Percentiles rank a stretch among this genome's conserved stretches.
These are phyloP conservation scores for Mallotus repandus DNA, from an alignment of 441 rosid species.

Conservation along the genomic window DNA sequence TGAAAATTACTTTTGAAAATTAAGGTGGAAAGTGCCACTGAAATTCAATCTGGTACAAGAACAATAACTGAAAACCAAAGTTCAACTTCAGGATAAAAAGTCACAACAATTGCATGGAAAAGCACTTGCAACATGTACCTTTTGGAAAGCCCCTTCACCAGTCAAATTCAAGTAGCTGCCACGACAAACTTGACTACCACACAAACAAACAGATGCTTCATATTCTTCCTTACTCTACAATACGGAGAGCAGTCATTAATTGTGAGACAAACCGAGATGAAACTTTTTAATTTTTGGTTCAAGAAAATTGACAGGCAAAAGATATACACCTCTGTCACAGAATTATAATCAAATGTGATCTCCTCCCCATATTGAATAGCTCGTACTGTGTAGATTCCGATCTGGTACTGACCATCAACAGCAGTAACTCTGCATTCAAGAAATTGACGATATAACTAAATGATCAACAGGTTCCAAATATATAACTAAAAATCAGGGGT, in stretches of 20 bases:
- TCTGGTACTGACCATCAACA: constrained; percentile 97
- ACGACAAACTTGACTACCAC: constrained; percentile 99
- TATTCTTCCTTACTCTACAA: constrained; percentile 98
- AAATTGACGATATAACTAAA: constrained; percentile 19
- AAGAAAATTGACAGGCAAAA: constrained; percentile 26
- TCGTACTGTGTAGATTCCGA: constrained; percentile 88
- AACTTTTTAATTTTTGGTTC: neutral
- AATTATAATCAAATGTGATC: constrained; percentile 97
- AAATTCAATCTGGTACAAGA: neutral
- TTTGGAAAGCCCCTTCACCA: constrained; percentile 98
- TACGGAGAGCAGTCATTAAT: constrained; percentile 30
- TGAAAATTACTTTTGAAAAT: constrained; percentile 12
- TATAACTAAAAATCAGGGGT: neutral
- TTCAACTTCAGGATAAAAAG: no score
- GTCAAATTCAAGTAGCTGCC: constrained; percentile 99
- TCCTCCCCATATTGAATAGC: constrained; percentile 89
- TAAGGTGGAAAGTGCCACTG: constrained; percentile 4
- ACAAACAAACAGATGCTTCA: constrained; percentile 98
- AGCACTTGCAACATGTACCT: constrained; percentile 43
- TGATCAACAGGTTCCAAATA: constrained; percentile 9
- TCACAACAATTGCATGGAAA: no score
- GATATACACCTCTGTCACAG: constrained; percentile 90
- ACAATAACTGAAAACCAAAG: neutral
- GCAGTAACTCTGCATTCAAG: constrained; percentile 86
- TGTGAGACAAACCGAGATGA: constrained; percentile 16